Evolutionary conservation across 2,329 filamentous ascomycete genomes (phyloP), one percentile per base, ranked within the genome.

Genomic region (Aspergillus pseudoviridinutans): DNA sequence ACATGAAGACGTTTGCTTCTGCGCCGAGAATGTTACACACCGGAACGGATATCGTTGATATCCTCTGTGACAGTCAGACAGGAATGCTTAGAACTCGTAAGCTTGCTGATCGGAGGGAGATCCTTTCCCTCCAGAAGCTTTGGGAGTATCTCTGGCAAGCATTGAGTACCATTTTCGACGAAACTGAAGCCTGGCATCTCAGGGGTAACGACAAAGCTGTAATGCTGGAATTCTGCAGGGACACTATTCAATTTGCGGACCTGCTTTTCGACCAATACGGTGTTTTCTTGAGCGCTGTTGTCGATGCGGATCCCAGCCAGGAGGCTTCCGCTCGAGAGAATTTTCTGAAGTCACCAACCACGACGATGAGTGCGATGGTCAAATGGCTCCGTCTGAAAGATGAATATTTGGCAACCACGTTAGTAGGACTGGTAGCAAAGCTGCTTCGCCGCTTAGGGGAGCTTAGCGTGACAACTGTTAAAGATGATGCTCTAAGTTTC

Each of bases 221-320:
- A 54, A 92, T 99, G 90, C 88, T 92, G 66, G 87, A 96, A 57
- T 97, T 97, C 68, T 97, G 92, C 70, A 87, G 94, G 63, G 91
- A 96, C 69, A 90, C 90, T 14, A 99, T 99, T 85, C 91, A 97
- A 66, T 90, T 96, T 68, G 92, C 93, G 0, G 90, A 96, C 68
- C 83, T 84, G 38, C 82, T 96, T 1, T 90, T 97, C 68, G 87
- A 90, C 44, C 87, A 96, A 65, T 94, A 95, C 71, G 87, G 87
- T 52, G 83, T 97, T 58, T 87, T 99, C 61, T 85, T 90, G 2
- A 89, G 87, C 49, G 89, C 90, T 12, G 73, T 92, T 56, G 76
- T 77, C 42, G 76, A 78, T 53, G 75, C 76, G 25, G 75, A 78
- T 55, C 71, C 69, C 8, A 71, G 67, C 12, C 74, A 74, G 59